Evolutionary conservation across 1,139 yeast genomes (phyloP).

Genomic region (Nematodospora anomalae): DNA sequence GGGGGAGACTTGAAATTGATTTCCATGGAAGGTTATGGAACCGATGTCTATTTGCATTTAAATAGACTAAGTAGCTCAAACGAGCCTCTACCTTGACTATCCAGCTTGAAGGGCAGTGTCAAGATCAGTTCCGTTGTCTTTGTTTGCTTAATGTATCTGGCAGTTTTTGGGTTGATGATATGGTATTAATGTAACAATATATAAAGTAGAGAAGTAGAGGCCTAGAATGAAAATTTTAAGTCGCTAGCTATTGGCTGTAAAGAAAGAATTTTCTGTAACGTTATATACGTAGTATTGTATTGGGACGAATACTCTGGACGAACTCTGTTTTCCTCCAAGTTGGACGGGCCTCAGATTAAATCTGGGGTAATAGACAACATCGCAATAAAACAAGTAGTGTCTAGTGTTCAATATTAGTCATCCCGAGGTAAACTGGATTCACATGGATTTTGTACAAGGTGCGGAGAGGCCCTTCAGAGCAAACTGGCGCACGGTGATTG

Average conservation of each 20-base stretch:
- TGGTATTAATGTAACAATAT: constrained; percentile 1
- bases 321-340: too few species aligned
- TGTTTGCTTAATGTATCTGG: constrained; percentile 4
- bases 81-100: constrained; percentile 44
- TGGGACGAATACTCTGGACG: too few species aligned
- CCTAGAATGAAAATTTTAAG: neutral
- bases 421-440: neutral
- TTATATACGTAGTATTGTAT: too few species aligned
- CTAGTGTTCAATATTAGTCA: neutral
- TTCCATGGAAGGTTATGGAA: constrained; percentile 93
- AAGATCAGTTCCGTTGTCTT: constrained; percentile 7
- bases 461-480: neutral
- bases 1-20: constrained; percentile 88
- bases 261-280: too few species aligned
- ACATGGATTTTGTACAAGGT: neutral
- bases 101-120: constrained; percentile 10
- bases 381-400: constrained; percentile 1
- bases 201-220: neutral
- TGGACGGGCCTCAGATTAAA: too few species aligned
- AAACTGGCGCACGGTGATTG: too few species aligned
- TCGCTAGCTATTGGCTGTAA: too few species aligned
- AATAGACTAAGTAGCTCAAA: constrained; percentile 53
- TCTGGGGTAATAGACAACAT: too few species aligned
- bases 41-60: constrained; percentile 85
- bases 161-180: constrained; percentile 3